A percentile compares a stretch with the other conserved stretches of the same genome.
Conservation (phyloP, 257 asterid species). For the Salvia hispanica region DNA sequence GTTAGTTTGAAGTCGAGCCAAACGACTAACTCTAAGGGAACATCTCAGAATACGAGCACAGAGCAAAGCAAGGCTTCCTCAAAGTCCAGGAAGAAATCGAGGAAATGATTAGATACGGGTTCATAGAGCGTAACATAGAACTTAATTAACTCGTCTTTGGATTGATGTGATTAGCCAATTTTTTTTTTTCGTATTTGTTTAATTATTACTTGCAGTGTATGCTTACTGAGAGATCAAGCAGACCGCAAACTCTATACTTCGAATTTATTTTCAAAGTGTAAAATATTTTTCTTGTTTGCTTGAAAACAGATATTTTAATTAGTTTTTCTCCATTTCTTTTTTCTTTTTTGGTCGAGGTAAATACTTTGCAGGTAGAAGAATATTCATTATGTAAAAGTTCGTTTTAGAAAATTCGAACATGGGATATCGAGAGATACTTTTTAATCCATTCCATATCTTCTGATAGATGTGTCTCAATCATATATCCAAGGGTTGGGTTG, state of each 20-base stretch:
- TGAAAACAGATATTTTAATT: not conserved
- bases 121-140: not conserved
- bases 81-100: slow-evolving; percentile 80
- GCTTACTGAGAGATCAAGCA: slow-evolving; percentile 11
- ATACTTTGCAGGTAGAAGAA: slow-evolving; percentile 26
- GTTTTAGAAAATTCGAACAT: slow-evolving; percentile 28
- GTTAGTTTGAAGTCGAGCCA: slow-evolving; percentile 50
- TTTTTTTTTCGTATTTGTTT: not conserved
- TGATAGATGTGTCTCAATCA: slow-evolving; percentile 31
- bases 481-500: too few relatives aligned
- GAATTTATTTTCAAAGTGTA: not conserved
- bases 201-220: slow-evolving; percentile 3
- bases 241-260: slow-evolving; percentile 8
- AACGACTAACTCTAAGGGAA: slow-evolving; percentile 54
- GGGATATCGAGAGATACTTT: slow-evolving; percentile 24
- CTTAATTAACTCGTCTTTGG: not conserved
- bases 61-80: slow-evolving; percentile 64
- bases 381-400: slow-evolving; percentile 13
- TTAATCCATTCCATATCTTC: slow-evolving; percentile 33
- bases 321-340: not conserved
- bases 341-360: not conserved
- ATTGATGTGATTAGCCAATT: slow-evolving; percentile 8
- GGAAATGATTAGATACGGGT: slow-evolving; percentile 39
- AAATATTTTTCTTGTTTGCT: too few relatives aligned
- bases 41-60: slow-evolving; percentile 49